Evolutionary conservation across 2,329 filamentous ascomycete genomes (phyloP).

Genomic region (Alternaria hordeiaustralica): DNA sequence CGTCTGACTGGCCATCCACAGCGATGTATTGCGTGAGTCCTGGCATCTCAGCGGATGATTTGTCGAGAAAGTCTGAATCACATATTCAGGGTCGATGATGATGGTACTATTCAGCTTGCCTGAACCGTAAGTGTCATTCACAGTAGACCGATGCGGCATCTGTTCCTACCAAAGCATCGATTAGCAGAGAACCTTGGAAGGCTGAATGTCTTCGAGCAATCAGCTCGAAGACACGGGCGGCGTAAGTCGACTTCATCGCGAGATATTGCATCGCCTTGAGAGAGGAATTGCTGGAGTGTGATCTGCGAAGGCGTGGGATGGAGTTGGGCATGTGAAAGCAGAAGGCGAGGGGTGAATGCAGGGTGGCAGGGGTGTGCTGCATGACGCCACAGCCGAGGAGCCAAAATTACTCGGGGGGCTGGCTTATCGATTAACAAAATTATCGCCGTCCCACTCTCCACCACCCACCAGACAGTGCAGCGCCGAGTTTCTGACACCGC

Average conservation of each 20-base stretch:
- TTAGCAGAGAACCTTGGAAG: neutral
- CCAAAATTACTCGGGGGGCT: conserved; percentile 15
- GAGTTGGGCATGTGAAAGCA: neutral
- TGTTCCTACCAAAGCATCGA: neutral
- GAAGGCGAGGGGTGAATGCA: neutral
- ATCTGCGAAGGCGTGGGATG: neutral
- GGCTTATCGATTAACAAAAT: conserved; percentile 27
- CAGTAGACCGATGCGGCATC: neutral
- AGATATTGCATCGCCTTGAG: too few relatives aligned
- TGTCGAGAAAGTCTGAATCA: neutral
- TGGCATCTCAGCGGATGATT: neutral
- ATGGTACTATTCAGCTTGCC: neutral
- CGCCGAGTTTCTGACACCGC: conserved; percentile 17
- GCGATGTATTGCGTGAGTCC: neutral
- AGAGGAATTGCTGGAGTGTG: neutral
- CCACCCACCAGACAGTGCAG: conserved; percentile 7
- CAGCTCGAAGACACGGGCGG: neutral
- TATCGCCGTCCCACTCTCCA: conserved; percentile 30
- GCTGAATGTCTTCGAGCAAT: neutral
- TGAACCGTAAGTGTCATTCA: neutral
- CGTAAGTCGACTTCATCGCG: too few relatives aligned
- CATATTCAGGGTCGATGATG: neutral
- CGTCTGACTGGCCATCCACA: neutral
- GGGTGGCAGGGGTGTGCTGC: neutral
- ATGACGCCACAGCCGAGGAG: conserved; percentile 28